These are phyloP conservation scores for Setomelanomma holmii DNA, from an alignment of 2,329 filamentous ascomycete genomes.

Conservation along the genomic window DNA sequence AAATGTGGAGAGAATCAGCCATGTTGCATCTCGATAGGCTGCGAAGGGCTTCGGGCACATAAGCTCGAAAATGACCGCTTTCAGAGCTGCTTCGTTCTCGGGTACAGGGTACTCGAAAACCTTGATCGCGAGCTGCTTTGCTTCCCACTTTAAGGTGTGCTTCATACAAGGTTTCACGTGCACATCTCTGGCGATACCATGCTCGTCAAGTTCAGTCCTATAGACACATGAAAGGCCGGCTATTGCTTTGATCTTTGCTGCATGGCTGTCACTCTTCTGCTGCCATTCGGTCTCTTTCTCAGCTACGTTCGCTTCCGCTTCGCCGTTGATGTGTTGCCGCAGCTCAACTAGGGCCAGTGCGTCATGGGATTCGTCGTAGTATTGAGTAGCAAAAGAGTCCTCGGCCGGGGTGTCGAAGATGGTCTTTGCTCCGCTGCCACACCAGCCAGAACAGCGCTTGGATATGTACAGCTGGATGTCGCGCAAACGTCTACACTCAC, in stretches of 20 bases:
- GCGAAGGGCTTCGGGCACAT: slow-evolving; percentile 53
- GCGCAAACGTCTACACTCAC: slow-evolving; percentile 61
- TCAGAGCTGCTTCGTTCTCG: slow-evolving; percentile 37
- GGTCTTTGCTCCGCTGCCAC: slow-evolving; percentile 32
- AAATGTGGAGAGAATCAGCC: slow-evolving; percentile 54
- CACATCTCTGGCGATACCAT: slow-evolving; percentile 8
- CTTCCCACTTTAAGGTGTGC: slow-evolving; percentile 49
- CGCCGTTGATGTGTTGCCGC: slow-evolving; percentile 43
- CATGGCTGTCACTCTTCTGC: slow-evolving; percentile 26
- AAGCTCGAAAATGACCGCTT: slow-evolving; percentile 62
- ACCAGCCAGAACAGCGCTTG: slow-evolving; percentile 38
- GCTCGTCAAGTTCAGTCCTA: slow-evolving; percentile 17
- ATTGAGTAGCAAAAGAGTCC: slow-evolving; percentile 58
- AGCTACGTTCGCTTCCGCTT: slow-evolving; percentile 32
- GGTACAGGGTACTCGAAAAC: slow-evolving; percentile 62
- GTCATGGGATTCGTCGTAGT: slow-evolving; percentile 47
- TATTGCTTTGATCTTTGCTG: slow-evolving; percentile 21
- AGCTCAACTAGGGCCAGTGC: slow-evolving; percentile 37
- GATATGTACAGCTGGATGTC: slow-evolving; percentile 60
- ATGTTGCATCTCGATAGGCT: slow-evolving; percentile 62
- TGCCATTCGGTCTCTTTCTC: slow-evolving; percentile 53
- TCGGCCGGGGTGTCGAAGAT: slow-evolving; percentile 57
- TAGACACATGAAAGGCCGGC: slow-evolving; percentile 40
- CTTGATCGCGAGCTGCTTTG: slow-evolving; percentile 53
- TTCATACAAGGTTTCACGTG: slow-evolving; percentile 51